Evolutionary conservation across 2,329 filamentous ascomycete genomes (phyloP).

Genomic region (Cladosporium phlei): DNA sequence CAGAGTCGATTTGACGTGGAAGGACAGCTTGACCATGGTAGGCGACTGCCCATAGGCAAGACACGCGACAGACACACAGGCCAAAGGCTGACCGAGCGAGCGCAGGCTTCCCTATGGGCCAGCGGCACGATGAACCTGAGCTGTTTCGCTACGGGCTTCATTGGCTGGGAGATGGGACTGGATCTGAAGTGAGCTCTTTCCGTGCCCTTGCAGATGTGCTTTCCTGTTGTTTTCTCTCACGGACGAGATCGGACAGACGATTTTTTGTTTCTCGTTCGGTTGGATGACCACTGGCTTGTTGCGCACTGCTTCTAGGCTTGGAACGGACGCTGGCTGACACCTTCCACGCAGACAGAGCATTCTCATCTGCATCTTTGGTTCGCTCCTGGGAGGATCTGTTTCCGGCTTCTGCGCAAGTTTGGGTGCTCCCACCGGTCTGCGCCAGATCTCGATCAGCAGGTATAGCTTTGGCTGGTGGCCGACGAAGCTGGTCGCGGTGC

Average conservation of each 20-base stretch:
- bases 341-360: conserved; percentile 31
- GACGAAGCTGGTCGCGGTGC: conserved; percentile 43
- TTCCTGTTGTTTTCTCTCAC: no score
- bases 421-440: conserved; percentile 34
- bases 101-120: conserved; percentile 33
- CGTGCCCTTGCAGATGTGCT: neutral
- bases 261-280: no score
- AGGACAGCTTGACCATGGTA: conserved; percentile 30
- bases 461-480: conserved; percentile 51
- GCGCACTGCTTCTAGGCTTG: no score
- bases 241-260: no score
- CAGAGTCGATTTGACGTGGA: conserved; percentile 39
- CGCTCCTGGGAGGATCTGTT: conserved; percentile 29
- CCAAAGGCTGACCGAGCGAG: no score
- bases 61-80: no score
- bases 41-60: no score
- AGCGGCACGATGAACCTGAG: conserved; percentile 33
- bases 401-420: conserved; percentile 33
- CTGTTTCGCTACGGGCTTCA: conserved; percentile 38
- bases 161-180: conserved; percentile 48
- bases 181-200: conserved; percentile 30
- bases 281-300: no score
- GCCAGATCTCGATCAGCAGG: conserved; percentile 42
- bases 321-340: conserved; percentile 1
- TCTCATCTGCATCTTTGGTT: conserved; percentile 29